Evolutionary conservation across 208 protist species (phyloP), one percentile per base, ranked within the genome.

Genomic region (Endotrypanum monterogeii): DNA sequence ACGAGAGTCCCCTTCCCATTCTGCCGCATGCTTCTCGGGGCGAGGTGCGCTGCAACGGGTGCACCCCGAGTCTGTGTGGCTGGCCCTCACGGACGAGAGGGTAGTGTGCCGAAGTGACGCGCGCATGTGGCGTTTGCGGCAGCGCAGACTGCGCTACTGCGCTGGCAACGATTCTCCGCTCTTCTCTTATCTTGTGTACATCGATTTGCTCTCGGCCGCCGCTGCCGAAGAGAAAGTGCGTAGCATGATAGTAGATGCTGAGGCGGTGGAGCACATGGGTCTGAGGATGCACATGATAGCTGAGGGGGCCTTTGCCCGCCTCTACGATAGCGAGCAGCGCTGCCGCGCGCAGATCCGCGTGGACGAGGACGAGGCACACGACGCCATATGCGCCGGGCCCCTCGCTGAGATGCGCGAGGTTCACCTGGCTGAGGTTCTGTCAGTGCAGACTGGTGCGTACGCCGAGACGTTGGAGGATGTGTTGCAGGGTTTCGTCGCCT

Each of bases 121-220:
- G 63, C 28, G 63, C 18, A 76, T 80, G 76, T 67, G 70, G 70
- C 69, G 62, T 8, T 35, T 80, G 54, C 76, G 76, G 35, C 79
- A 76, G 73, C 79, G 67, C 20, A 67, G 78, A 23, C 52, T 77
- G 71, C 72, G 70, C n/a, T 77, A 73, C 65, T 70, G 79, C 66
- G 81, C 74, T 20, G 71, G 72, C 48, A 52, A 55, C 18, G 86
- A 90, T 71, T 90, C 86, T 5, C 86, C 86, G 6, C 86, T 86
- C 57, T 85, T 81, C 57, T 81, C 80, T 2, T 84, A 85, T 61
- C 30, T 88, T 25, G 32, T 75, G 1, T 90, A 79, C 70, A 68
- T 76, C 4, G 80, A 90, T 28, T 50, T 90, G 54, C 46, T 60
- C 30, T 78, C 80, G 41, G 28, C 74, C 16, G 54, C 32, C 39